Percentiles rank a stretch among this genome's conserved stretches.
These are phyloP conservation scores for Solanum virginianum DNA, from an alignment of 257 asterid genomes.

Conservation along the genomic window DNA sequence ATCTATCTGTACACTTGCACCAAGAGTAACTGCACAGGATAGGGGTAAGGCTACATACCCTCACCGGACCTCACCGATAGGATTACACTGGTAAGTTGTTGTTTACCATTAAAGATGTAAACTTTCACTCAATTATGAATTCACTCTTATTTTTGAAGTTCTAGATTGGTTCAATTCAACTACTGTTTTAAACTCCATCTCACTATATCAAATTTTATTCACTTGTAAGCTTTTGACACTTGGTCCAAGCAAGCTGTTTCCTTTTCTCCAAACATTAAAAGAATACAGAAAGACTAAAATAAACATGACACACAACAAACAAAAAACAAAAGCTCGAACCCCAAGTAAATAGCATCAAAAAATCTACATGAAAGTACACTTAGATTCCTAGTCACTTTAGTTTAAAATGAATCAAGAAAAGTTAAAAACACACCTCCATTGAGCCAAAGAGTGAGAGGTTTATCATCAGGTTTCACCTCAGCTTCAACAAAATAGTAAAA, in stretches of 20 bases:
- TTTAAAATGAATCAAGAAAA: background rate
- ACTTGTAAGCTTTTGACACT: background rate
- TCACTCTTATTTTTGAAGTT: background rate
- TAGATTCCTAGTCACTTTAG: background rate
- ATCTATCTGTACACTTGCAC: background rate
- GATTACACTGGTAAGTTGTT: background rate
- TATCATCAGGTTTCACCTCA: conserved; percentile 47
- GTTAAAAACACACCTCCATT: conserved; percentile 61
- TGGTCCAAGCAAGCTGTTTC: background rate
- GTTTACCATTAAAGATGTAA: background rate
- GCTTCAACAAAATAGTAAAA: conserved; percentile 95
- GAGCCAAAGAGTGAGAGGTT: conserved; percentile 86
- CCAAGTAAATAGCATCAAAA: background rate
- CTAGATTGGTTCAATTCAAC: background rate
- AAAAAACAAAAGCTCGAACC: background rate
- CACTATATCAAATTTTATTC: background rate
- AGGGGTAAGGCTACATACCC: background rate
- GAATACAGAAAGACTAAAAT: background rate
- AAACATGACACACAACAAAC: background rate
- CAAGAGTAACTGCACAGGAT: background rate
- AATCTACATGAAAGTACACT: background rate
- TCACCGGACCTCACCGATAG: background rate
- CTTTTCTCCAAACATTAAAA: background rate
- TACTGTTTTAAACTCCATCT: background rate
- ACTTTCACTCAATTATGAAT: background rate